Evolutionary conservation across 345 rosid species (phyloP), one percentile per base, ranked within the genome.

Genomic region (Camelina sativa): DNA sequence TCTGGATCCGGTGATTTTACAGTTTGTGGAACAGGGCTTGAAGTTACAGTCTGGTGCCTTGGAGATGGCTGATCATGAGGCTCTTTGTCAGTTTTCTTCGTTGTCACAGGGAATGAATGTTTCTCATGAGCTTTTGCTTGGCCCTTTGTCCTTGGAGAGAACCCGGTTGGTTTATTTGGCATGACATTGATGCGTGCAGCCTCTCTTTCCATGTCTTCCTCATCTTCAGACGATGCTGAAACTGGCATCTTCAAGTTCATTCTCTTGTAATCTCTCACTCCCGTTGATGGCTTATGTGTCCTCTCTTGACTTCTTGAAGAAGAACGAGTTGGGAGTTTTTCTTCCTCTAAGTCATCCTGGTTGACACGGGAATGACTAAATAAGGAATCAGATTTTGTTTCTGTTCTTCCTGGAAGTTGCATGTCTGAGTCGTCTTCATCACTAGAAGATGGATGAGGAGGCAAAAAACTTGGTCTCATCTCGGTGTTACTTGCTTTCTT

Each of bases 341-440:
- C 65, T 22, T 72, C 81, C 46, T 78, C 77, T 5, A 73, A 66
- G 22, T 66, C 69, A 1, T 66, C 73, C 53, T 51, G 63, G 40
- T 12, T 58, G 68, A 50, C 40, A 71, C 13, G 63, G 11, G 54
- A 67, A 53, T 53, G 65, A 47, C 34, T 69, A 46, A 60, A 17
- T 17, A 77, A 35, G 65, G 78, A 23, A 35, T 0, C 55, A 3
- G 70, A 46, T 44, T 73, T 23, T 77, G 65, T 44, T 54, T 60
- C 46, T 38, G 63, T 65, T 66, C 50, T 75, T 25, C 47, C 53
- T 40, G 32, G 66, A 56, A 76, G 73, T 76, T 81, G 83, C 15
- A 74, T 81, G 54, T 76, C 85, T 62, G 85, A 77, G 48, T 81
- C 81, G 16, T 79, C 82, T 17, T 76, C 76, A 61, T 65, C 66